Conservation (phyloP, 192 early-diverging fungal species). For the Entomortierella beljakovae region DNA sequence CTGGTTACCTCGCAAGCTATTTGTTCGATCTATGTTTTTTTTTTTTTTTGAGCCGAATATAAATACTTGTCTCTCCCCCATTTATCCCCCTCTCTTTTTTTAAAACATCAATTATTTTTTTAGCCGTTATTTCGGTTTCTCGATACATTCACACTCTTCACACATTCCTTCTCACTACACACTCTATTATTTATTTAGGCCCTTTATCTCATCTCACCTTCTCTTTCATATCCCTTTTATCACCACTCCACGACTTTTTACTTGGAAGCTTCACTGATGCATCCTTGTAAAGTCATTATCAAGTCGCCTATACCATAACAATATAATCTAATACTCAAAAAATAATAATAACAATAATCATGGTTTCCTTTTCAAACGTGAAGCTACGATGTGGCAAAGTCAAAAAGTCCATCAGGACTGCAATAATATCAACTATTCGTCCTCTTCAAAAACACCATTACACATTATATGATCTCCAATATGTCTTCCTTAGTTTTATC, state of each 20-base stretch:
- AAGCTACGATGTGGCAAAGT: conserved; percentile 40
- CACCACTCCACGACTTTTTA: no score
- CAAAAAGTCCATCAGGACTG: conserved; percentile 17
- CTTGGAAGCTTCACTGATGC: not conserved
- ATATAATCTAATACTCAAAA: not conserved
- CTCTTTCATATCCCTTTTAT: no score
- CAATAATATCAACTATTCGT: conserved; percentile 29
- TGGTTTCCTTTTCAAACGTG: conserved; percentile 32
- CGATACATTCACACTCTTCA: not conserved
- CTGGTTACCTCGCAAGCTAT: no score
- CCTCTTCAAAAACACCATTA: conserved; percentile 47
- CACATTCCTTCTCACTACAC: not conserved
- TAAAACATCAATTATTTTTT: not conserved
- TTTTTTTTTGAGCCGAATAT: no score
- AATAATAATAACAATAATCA: not conserved
- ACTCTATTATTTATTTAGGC: not conserved
- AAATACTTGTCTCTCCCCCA: no score
- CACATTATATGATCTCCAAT: conserved; percentile 59
- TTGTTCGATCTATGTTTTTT: no score
- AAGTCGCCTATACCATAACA: not conserved
- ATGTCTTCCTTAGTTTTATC: conserved; percentile 56
- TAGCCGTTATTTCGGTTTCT: not conserved
- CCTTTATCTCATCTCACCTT: no score
- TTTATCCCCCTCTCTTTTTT: not conserved
- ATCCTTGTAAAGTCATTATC: not conserved